These are phyloP conservation scores for Acidomyces sp. DNA, from an alignment of 495 filamentous ascomycete species.

Conservation along the genomic window DNA sequence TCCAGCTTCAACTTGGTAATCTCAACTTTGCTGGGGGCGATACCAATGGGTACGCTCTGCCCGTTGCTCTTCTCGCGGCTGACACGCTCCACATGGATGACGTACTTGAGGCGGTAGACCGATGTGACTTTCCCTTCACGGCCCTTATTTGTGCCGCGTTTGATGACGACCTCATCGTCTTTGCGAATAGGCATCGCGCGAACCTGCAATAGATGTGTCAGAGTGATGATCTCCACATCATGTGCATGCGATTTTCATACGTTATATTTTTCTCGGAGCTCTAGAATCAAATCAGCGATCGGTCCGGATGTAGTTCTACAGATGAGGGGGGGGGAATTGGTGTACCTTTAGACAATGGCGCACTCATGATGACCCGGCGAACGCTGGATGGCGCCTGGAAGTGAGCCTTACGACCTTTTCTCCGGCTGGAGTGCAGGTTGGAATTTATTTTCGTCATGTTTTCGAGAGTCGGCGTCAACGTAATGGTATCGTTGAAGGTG, in stretches of 20 bases:
- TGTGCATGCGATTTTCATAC: slow-evolving; percentile 37
- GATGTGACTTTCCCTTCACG: slow-evolving; percentile 88
- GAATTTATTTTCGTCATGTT: slow-evolving; percentile 46
- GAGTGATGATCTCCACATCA: slow-evolving; percentile 20
- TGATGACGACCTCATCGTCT: slow-evolving; percentile 86
- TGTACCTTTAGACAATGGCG: slow-evolving; percentile 63
- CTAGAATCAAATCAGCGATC: too few relatives aligned
- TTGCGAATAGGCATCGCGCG: slow-evolving; percentile 95
- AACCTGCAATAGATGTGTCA: slow-evolving; percentile 43
- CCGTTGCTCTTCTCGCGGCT: slow-evolving; percentile 88
- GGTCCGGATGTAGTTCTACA: slow-evolving; percentile 7
- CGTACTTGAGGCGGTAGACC: slow-evolving; percentile 89
- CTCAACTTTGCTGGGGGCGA: slow-evolving; percentile 84
- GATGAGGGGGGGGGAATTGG: neutral
- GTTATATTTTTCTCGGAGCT: slow-evolving; percentile 91
- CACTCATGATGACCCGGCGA: slow-evolving; percentile 87
- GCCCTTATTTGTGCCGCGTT: slow-evolving; percentile 83
- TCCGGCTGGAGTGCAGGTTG: slow-evolving; percentile 64
- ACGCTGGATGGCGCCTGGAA: slow-evolving; percentile 83
- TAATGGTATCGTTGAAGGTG: slow-evolving; percentile 9
- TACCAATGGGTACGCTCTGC: slow-evolving; percentile 74
- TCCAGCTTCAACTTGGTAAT: slow-evolving; percentile 97
- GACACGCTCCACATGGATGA: slow-evolving; percentile 85
- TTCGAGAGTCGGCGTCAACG: slow-evolving; percentile 6
- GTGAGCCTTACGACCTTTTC: slow-evolving; percentile 97